Evolutionary conservation across 1,284 basidiomycete species (phyloP).

Genomic region (Boletus smithii): DNA sequence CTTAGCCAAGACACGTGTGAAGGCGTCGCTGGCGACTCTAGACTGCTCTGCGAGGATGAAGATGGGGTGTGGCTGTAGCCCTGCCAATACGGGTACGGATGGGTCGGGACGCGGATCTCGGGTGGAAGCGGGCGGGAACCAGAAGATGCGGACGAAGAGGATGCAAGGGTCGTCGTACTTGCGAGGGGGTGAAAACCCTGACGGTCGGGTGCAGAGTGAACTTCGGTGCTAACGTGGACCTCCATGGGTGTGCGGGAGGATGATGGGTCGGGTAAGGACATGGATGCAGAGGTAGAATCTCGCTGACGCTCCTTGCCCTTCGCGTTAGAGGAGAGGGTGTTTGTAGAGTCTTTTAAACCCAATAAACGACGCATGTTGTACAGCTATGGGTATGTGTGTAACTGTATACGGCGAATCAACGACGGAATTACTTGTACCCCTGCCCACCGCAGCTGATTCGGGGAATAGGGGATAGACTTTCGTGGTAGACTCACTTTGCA

Average conservation of each 20-base stretch:
- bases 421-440: constrained; percentile 9
- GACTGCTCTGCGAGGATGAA: constrained; percentile 34
- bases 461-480: constrained; percentile 7
- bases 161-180: constrained; percentile 19
- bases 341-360: constrained; percentile 27
- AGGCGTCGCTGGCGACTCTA: constrained; percentile 34
- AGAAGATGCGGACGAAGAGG: constrained; percentile 22
- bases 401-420: constrained; percentile 21
- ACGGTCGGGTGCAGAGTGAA: constrained; percentile 23
- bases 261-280: constrained; percentile 9
- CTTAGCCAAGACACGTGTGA: constrained; percentile 40
- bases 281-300: constrained; percentile 7
- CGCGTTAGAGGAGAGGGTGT: constrained; percentile 2
- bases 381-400: constrained; percentile 8
- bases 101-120: constrained; percentile 32
- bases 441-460: constrained; percentile 22
- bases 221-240: constrained; percentile 30
- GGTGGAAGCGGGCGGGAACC: constrained; percentile 26
- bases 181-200: constrained; percentile 18
- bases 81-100: constrained; percentile 36
- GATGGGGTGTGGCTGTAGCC: constrained; percentile 28
- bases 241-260: constrained; percentile 20
- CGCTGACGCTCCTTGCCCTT: constrained; percentile 28
- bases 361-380: constrained; percentile 31
- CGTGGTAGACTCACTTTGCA: constrained; percentile 14